A percentile compares a stretch with the other conserved stretches of the same genome.
phyloP scores from a whole-genome alignment of 371 early-diverging fungal genomes.

The Batrachochytrium dendrobatidis region DNA sequence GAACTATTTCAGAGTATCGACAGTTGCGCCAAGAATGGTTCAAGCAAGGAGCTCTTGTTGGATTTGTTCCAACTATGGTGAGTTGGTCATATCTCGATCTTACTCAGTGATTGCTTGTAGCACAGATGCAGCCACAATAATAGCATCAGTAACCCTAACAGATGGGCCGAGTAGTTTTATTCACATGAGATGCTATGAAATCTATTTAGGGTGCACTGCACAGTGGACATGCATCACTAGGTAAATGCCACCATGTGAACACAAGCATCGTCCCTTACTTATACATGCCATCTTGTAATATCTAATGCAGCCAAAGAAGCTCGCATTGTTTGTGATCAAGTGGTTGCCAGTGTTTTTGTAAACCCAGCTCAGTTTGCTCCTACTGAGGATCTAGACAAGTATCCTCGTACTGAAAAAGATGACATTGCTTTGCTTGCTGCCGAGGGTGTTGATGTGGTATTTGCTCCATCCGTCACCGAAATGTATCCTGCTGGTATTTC shows the following conservation, averaged over 20 bases:
- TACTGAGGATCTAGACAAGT: slow-evolving; percentile 82
- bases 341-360: slow-evolving; percentile 86
- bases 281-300: background rate
- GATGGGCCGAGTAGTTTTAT: no score
- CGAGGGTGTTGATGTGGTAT: slow-evolving; percentile 43
- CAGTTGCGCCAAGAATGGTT: slow-evolving; percentile 25
- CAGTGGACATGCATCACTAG: no score
- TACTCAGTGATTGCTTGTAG: no score
- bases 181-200: no score
- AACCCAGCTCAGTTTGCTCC: slow-evolving; percentile 97
- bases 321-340: slow-evolving; percentile 51
- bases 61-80: slow-evolving; percentile 53
- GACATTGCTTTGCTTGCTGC: slow-evolving; percentile 62
- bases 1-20: slow-evolving; percentile 34
- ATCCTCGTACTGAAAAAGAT: slow-evolving; percentile 76
- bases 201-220: no score
- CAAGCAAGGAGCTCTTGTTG: slow-evolving; percentile 26
- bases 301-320: slow-evolving; percentile 52
- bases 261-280: background rate
- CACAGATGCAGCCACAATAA: no score
- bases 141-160: no score
- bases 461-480: slow-evolving; percentile 74
- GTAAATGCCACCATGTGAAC: background rate
- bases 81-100: background rate
- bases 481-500: slow-evolving; percentile 92